Conservation (phyloP, 2,329 filamentous ascomycete genomes). For the Cladobotryum protrusum region DNA sequence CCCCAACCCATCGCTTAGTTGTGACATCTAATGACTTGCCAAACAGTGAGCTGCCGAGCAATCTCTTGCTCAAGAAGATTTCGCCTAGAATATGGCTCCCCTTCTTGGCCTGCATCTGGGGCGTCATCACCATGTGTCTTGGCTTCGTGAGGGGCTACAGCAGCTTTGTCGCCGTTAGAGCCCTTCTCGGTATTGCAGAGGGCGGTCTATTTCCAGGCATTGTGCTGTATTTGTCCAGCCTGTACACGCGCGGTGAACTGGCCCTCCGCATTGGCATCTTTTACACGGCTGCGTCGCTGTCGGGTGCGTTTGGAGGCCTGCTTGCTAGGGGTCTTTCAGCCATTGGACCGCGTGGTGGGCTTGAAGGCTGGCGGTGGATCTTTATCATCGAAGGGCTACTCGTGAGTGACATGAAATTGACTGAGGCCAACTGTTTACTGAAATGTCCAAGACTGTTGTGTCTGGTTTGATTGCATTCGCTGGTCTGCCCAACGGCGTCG, state of each 20-base stretch:
- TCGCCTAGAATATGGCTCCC: slow-evolving; percentile 57
- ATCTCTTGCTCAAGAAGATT: slow-evolving; percentile 55
- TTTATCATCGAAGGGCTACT: slow-evolving; percentile 54
- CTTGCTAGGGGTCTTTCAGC: slow-evolving; percentile 54
- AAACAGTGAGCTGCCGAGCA: slow-evolving; percentile 55
- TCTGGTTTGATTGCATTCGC: slow-evolving; percentile 47
- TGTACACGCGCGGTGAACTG: slow-evolving; percentile 55
- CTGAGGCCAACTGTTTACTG: not conserved
- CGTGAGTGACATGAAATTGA: slow-evolving; percentile 26
- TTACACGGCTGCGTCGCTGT: slow-evolving; percentile 60
- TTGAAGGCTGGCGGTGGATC: slow-evolving; percentile 57
- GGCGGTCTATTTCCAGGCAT: slow-evolving; percentile 62
- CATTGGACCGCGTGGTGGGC: slow-evolving; percentile 48
- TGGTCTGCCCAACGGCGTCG: slow-evolving; percentile 49
- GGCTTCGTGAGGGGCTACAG: slow-evolving; percentile 48
- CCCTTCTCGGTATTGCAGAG: slow-evolving; percentile 56
- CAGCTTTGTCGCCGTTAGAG: slow-evolving; percentile 56
- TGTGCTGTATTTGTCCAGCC: slow-evolving; percentile 58
- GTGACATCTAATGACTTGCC: not conserved
- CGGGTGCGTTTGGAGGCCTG: slow-evolving; percentile 53
- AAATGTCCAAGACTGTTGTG: slow-evolving; percentile 41
- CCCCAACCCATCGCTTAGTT: not conserved
- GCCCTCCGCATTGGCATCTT: slow-evolving; percentile 60
- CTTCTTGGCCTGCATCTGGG: slow-evolving; percentile 50
- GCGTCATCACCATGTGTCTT: slow-evolving; percentile 50